These are phyloP conservation scores for Tuber calosporum DNA, from an alignment of 495 filamentous ascomycete genomes.

Conservation along the genomic window DNA sequence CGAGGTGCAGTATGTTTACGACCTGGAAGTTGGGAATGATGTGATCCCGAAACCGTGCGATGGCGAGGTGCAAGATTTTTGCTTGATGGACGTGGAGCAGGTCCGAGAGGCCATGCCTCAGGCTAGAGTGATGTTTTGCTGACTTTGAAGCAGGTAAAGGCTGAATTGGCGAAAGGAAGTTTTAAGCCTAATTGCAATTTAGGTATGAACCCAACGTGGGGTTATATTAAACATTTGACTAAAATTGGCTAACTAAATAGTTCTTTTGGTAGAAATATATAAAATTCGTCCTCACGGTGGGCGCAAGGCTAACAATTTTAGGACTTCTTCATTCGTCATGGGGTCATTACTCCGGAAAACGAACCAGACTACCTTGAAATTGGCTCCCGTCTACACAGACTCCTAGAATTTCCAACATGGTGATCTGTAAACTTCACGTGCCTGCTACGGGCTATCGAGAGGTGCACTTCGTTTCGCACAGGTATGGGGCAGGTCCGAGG, in stretches of 20 bases:
- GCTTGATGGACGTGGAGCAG: constrained; percentile 65
- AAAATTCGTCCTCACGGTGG: background rate
- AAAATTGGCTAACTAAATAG: background rate
- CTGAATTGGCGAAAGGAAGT: constrained; percentile 59
- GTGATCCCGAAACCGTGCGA: constrained; percentile 69
- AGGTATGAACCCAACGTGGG: constrained; percentile 10
- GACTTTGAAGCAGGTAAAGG: constrained; percentile 42
- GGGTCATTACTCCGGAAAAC: constrained; percentile 71
- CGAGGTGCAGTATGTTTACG: constrained; percentile 81
- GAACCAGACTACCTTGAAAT: constrained; percentile 78
- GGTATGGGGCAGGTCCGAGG: background rate
- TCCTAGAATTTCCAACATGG: constrained; percentile 63
- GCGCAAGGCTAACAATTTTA: constrained; percentile 50
- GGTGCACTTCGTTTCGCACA: background rate
- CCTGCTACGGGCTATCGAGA: background rate
- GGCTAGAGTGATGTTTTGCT: background rate
- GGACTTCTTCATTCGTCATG: constrained; percentile 86
- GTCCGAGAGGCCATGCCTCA: constrained; percentile 42
- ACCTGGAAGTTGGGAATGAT: constrained; percentile 65
- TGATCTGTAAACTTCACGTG: constrained; percentile 4
- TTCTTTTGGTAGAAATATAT: background rate
- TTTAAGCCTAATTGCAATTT: constrained; percentile 95
- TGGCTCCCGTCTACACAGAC: constrained; percentile 64
- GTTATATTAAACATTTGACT: background rate
- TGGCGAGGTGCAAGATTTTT: constrained; percentile 81